phyloP scores from a whole-genome alignment of 306 rosid genomes.

The Crataegus laevigata region DNA sequence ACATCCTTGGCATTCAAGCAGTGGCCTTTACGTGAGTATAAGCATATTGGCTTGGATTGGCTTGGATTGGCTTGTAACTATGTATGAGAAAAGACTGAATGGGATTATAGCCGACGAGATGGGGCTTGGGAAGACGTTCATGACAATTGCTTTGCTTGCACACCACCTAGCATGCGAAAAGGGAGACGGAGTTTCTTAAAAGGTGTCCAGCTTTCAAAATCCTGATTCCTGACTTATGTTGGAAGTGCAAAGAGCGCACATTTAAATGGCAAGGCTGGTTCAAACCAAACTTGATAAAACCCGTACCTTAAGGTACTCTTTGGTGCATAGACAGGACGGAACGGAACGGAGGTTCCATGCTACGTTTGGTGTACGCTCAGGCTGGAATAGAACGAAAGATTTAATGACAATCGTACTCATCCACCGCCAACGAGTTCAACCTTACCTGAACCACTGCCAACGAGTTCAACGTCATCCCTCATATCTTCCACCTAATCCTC shows the following conservation, averaged over 20 bases:
- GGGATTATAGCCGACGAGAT: constrained; percentile 97
- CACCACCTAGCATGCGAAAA: constrained; percentile 84
- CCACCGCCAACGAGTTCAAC: too few species aligned
- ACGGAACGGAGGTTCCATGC: too few species aligned
- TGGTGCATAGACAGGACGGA: too few species aligned
- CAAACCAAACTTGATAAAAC: constrained; percentile 51
- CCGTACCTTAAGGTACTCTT: too few species aligned
- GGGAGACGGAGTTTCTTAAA: constrained; percentile 98
- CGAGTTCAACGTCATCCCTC: too few species aligned
- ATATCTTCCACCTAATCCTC: too few species aligned
- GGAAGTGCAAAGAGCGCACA: constrained; percentile 96
- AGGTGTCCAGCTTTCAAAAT: constrained; percentile 99
- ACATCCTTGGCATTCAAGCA: constrained; percentile 36
- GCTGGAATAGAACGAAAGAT: too few species aligned
- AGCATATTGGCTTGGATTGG: constrained; percentile 99
- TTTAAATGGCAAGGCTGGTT: constrained; percentile 94
- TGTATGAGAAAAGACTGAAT: constrained; percentile 92
- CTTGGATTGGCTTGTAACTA: constrained; percentile 99
- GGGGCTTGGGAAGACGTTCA: constrained; percentile 97
- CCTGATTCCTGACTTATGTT: constrained; percentile 77
- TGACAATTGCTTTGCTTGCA: constrained; percentile 93
- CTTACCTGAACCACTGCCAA: too few species aligned
- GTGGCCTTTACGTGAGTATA: constrained; percentile 74
- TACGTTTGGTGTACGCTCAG: too few species aligned
- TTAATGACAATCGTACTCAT: too few species aligned